phyloP scores from a whole-genome alignment of 192 early-diverging fungal species.

The Rhizophagus sp. region DNA sequence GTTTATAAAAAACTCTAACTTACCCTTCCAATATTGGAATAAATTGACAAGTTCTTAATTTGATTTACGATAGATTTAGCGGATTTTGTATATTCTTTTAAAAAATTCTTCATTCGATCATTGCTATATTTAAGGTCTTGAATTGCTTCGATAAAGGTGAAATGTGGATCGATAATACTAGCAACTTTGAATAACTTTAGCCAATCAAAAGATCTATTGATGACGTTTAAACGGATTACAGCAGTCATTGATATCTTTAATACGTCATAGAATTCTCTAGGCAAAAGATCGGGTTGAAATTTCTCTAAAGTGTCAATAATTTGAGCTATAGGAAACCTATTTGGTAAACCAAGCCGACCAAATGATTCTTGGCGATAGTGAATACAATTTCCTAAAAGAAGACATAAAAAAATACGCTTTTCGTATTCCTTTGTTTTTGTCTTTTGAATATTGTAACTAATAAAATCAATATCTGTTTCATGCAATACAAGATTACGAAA shows the following conservation, averaged over 20 bases:
- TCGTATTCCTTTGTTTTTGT: slow-evolving; percentile 3
- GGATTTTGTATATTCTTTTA: not conserved
- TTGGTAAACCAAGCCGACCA: not conserved
- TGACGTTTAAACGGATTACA: not conserved
- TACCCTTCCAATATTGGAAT: not conserved
- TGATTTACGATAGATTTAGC: not conserved
- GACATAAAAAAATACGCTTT: slow-evolving; percentile 10
- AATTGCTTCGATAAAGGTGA: not conserved
- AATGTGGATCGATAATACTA: not conserved
- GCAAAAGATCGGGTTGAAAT: not conserved
- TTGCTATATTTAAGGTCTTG: not conserved
- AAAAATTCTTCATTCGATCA: not conserved
- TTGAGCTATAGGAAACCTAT: not conserved
- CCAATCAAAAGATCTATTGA: not conserved
- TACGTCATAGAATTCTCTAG: not conserved
- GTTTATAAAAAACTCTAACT: not conserved
- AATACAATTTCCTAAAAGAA: slow-evolving; percentile 12
- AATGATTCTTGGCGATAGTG: not conserved
- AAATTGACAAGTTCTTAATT: not conserved
- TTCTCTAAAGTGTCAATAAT: slow-evolving; percentile 10
- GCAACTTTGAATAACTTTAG: not conserved
- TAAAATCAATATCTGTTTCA: not conserved
- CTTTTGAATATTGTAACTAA: not conserved
- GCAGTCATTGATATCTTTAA: not conserved
- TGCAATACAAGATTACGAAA: not conserved